Conservation (phyloP, 768 basidiomycete species). For the Podaxis pistillaris region DNA sequence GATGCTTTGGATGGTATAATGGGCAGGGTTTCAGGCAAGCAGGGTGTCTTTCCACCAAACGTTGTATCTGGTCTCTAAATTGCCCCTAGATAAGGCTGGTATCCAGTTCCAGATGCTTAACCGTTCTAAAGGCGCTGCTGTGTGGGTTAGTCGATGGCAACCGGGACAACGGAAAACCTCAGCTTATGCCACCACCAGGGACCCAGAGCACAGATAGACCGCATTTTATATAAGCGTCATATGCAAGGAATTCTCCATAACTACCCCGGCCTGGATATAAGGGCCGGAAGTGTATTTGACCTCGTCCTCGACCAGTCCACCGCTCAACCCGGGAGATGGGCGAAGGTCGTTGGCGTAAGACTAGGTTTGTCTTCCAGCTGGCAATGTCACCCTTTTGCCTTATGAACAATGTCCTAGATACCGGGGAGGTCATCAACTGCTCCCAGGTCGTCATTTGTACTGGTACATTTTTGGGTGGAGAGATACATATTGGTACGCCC, state of each 20-base stretch:
- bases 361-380: slow-evolving; percentile 44
- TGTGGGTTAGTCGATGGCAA: slow-evolving; percentile 62
- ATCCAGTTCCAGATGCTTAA: slow-evolving; percentile 89
- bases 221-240: slow-evolving; percentile 76
- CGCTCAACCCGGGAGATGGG: slow-evolving; percentile 41
- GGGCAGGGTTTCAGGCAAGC: slow-evolving; percentile 75
- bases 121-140: slow-evolving; percentile 82
- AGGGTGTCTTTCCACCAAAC: not conserved
- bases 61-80: not conserved
- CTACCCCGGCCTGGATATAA: slow-evolving; percentile 69
- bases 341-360: slow-evolving; percentile 60
- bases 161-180: not conserved
- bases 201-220: slow-evolving; percentile 85
- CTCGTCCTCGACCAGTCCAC: slow-evolving; percentile 59
- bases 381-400: not conserved
- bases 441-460: slow-evolving; percentile 86
- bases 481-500: slow-evolving; percentile 81
- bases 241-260: slow-evolving; percentile 71
- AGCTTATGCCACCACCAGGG: slow-evolving; percentile 49
- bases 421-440: slow-evolving; percentile 72
- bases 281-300: slow-evolving; percentile 76
- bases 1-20: slow-evolving; percentile 90
- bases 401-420: slow-evolving; percentile 41
- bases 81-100: slow-evolving; percentile 70
- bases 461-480: slow-evolving; percentile 88